Evolutionary conservation across 2,329 filamentous ascomycete genomes (phyloP).

Genomic region (Triangularia verruculosa): DNA sequence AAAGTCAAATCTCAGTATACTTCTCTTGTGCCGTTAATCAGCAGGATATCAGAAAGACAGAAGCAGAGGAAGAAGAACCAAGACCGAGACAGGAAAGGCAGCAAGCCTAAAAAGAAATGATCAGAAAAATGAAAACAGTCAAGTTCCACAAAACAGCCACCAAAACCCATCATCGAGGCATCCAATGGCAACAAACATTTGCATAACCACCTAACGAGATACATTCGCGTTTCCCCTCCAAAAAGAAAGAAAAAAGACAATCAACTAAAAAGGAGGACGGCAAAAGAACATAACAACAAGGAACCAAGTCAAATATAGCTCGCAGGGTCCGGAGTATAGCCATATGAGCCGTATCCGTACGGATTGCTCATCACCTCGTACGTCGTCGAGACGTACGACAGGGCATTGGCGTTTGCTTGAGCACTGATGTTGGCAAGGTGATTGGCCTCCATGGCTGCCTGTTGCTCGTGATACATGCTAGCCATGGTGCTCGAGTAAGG

Average conservation of each 20-base stretch:
- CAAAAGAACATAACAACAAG: background rate
- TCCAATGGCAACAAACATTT: too few species aligned
- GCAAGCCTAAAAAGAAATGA: background rate
- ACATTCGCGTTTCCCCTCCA: too few species aligned
- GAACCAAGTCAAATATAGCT: background rate
- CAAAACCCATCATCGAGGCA: too few species aligned
- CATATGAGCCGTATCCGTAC: background rate
- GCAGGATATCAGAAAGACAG: background rate
- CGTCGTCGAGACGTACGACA: background rate
- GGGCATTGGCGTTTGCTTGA: background rate
- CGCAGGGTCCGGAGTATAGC: background rate
- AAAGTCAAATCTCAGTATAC: too few species aligned
- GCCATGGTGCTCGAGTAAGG: background rate
- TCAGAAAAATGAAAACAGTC: background rate
- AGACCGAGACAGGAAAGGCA: background rate
- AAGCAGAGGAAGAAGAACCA: too few species aligned
- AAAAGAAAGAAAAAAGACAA: background rate
- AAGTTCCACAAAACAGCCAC: too few species aligned
- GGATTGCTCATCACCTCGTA: background rate
- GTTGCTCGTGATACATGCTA: background rate
- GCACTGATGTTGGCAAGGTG: conserved; percentile 4
- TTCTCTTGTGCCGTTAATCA: background rate
- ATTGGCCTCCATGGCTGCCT: background rate
- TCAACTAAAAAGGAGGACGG: background rate
- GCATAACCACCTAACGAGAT: too few species aligned